These are phyloP conservation scores for Trichoderma atroviride DNA, from an alignment of 2,329 filamentous ascomycete species.

Conservation along the genomic window DNA sequence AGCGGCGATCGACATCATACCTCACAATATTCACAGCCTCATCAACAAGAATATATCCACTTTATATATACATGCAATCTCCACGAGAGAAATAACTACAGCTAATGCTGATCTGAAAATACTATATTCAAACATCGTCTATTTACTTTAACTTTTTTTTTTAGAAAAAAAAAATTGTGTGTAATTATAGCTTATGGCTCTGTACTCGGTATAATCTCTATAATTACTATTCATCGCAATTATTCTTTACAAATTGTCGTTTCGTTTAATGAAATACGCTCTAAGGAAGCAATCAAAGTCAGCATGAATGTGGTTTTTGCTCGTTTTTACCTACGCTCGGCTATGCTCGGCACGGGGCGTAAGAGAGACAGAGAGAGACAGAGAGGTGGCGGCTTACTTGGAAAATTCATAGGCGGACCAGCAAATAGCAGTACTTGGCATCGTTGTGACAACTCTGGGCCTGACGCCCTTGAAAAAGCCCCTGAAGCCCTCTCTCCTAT, in stretches of 20 bases:
- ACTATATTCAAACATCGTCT: conserved; percentile 6
- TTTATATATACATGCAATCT: background rate
- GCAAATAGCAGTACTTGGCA: conserved; percentile 99
- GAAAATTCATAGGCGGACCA: conserved; percentile 79
- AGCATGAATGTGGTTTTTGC: background rate
- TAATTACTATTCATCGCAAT: conserved; percentile 16
- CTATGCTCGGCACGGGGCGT: background rate
- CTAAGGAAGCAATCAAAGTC: conserved; percentile 38
- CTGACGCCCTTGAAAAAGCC: conserved; percentile 94
- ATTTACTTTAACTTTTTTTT: conserved; percentile 16
- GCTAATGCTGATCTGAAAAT: background rate
- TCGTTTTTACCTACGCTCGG: background rate
- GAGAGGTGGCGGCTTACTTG: conserved; percentile 54
- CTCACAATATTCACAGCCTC: background rate
- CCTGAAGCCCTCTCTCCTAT: conserved; percentile 76
- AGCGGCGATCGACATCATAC: background rate
- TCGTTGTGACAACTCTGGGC: conserved; percentile 90
- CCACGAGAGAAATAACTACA: background rate
- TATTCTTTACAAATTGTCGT: conserved; percentile 44
- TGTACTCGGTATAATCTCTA: conserved; percentile 20
- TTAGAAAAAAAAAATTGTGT: background rate
- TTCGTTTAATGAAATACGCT: conserved; percentile 63
- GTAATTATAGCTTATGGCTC: conserved; percentile 21
- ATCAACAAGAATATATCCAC: too few species aligned
- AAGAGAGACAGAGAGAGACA: background rate